These are phyloP conservation scores for Brettanomyces sp. DNA, from an alignment of 805 yeast species.

Conservation along the genomic window DNA sequence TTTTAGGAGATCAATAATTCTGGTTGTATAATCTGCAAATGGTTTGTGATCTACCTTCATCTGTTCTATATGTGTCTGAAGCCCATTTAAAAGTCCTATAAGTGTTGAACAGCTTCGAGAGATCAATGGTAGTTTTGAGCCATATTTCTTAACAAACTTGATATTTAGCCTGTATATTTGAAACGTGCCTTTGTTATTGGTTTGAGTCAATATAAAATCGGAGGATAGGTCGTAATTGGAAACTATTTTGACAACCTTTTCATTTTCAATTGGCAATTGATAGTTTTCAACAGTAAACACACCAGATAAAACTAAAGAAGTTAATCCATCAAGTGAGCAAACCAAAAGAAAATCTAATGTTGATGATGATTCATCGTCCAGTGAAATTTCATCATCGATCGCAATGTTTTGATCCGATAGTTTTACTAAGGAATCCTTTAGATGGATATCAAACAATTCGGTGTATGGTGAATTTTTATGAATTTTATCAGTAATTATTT, in stretches of 20 bases:
- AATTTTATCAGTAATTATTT: neutral
- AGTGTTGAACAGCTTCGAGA: constrained; percentile 27
- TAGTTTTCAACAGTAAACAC: constrained; percentile 23
- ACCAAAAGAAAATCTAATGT: constrained; percentile 20
- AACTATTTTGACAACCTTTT: constrained; percentile 9
- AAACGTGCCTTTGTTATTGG: constrained; percentile 5
- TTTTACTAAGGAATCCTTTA: constrained; percentile 18
- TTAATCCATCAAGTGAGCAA: constrained; percentile 16
- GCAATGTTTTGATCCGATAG: constrained; percentile 11
- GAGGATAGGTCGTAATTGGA: constrained; percentile 15
- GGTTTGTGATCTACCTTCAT: constrained; percentile 25
- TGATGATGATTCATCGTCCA: constrained; percentile 16
- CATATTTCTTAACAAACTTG: constrained; percentile 22
- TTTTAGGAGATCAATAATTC: constrained; percentile 26
- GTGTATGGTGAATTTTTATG: constrained; percentile 1
- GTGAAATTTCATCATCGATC: constrained; percentile 14
- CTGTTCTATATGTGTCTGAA: constrained; percentile 24
- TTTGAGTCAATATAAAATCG: constrained; percentile 18
- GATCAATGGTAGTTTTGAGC: constrained; percentile 21
- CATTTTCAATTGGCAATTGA: constrained; percentile 12
- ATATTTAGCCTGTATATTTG: constrained; percentile 1
- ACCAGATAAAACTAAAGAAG: constrained; percentile 24
- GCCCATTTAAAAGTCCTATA: constrained; percentile 24
- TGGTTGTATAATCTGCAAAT: constrained; percentile 28
- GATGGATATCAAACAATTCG: constrained; percentile 13